Percentiles rank a stretch among this genome's conserved stretches.
Conservation (phyloP, 2,329 filamentous ascomycete genomes). For the Nigrograna mackinnonii region DNA sequence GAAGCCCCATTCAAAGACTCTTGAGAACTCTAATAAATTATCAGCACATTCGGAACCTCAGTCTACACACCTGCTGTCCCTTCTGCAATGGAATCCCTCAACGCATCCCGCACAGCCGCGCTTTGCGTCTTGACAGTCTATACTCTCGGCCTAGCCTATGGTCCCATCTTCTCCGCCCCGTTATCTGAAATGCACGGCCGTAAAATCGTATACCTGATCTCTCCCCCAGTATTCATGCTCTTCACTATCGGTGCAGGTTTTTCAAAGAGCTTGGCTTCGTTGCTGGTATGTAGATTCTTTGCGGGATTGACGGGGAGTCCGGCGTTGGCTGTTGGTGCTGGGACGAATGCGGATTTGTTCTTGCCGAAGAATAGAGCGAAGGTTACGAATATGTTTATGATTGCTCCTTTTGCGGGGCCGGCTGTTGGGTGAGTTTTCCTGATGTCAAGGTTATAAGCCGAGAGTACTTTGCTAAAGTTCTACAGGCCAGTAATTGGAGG, state of each 20-base stretch:
- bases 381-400: conserved; percentile 40
- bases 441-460: too few species aligned
- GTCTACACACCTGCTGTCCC: conserved; percentile 55
- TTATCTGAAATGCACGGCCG: conserved; percentile 63
- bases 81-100: conserved; percentile 57
- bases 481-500: conserved; percentile 47
- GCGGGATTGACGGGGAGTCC: conserved; percentile 72
- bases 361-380: conserved; percentile 33
- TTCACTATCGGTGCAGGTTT: conserved; percentile 62
- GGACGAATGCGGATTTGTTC: conserved; percentile 46
- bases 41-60: conserved; percentile 58
- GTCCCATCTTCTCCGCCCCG: conserved; percentile 63
- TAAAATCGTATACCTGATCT: conserved; percentile 54
- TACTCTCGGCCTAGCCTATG: conserved; percentile 62
- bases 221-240: conserved; percentile 53
- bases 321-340: conserved; percentile 49
- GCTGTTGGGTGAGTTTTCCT: conserved; percentile 30
- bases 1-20: not conserved
- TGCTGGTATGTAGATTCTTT: conserved; percentile 67
- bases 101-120: conserved; percentile 58
- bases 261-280: conserved; percentile 52
- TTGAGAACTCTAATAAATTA: not conserved
- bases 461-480: too few species aligned
- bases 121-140: conserved; percentile 65
- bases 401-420: conserved; percentile 47